Evolutionary conservation across 2,329 filamentous ascomycete genomes (phyloP), one percentile per base, ranked within the genome.

Genomic region (Apiospora sp.): DNA sequence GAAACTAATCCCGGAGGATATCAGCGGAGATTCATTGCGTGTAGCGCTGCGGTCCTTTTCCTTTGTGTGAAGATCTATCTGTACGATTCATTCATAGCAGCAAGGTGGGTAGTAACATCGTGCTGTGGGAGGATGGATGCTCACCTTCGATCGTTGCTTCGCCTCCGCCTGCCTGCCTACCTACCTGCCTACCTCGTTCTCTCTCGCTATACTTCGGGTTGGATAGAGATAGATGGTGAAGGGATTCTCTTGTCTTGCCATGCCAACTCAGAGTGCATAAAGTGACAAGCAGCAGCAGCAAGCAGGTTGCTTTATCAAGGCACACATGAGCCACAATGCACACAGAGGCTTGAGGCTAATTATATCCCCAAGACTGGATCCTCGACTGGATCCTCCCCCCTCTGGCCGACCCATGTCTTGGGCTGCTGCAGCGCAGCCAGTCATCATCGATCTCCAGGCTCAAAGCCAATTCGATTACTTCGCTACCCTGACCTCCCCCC

Each of bases 361-460:
- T 81, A 83, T 83, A 82, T 82, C 81, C 76, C 80, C 79, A 79
- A 80, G 80, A 77, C 75, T 73, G 71, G 73, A 72, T 71, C 72
- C 73, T 34, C 37, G 19, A 30, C 30, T n/a, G 22, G 44, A 37
- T 41, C 37, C 37, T 41, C 37, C 48, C 22, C 76, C 75, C 76
- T 73, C 74, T 71, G 73, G 58, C 67, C 67, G 30, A 41, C 75
- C 77, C 79, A 74, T 77, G 77, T 78, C 76, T 76, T 70, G 74
- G 78, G 79, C 78, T 79, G 77, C 79, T 81, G 81, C 80, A 80
- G 78, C 78, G 76, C 78, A 74, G 76, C 74, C 78, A 78, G 79
- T 79, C 75, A 76, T 74, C 75, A 1, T 75, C 72, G 72, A 73
- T 73, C 77, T 76, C 74, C 72, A 75, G 75, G 76, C 75, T 79